Conservation (phyloP, 2,329 filamentous ascomycete species). For the Alternaria alternata region DNA sequence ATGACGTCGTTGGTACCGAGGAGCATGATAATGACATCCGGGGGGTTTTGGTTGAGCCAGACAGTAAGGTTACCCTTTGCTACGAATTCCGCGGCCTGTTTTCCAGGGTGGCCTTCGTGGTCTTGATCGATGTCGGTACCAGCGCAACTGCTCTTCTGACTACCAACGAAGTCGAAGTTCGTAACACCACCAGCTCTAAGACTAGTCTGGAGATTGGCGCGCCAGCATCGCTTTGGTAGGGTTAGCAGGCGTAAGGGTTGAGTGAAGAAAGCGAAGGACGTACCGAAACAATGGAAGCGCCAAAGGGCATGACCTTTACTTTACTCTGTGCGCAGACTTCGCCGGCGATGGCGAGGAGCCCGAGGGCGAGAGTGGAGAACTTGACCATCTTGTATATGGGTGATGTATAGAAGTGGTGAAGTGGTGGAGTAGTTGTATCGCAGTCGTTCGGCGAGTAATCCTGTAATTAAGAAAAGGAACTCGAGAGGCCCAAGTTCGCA, state of each 20-base stretch:
- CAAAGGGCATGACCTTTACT: conserved; percentile 49
- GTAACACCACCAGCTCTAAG: conserved; percentile 33
- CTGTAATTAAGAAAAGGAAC: background rate
- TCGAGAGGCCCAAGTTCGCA: background rate
- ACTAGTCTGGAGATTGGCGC: conserved; percentile 42
- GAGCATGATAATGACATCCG: conserved; percentile 59
- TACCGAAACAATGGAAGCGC: conserved; percentile 47
- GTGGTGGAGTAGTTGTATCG: background rate
- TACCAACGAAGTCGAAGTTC: conserved; percentile 49
- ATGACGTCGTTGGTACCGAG: conserved; percentile 57
- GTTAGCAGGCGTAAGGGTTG: conserved; percentile 14
- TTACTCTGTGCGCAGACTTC: conserved; percentile 31
- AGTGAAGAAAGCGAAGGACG: conserved; percentile 6
- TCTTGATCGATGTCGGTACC: conserved; percentile 54
- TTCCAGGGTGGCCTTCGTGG: conserved; percentile 57
- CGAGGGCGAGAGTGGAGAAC: conserved; percentile 26
- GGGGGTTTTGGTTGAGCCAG: conserved; percentile 52
- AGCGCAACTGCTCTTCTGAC: conserved; percentile 46
- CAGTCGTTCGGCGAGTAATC: background rate
- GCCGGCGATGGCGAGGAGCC: conserved; percentile 30
- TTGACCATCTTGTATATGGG: conserved; percentile 30
- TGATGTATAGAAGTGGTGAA: background rate
- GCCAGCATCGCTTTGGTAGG: conserved; percentile 45
- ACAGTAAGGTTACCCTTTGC: conserved; percentile 48
- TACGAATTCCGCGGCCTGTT: conserved; percentile 52